These are phyloP conservation scores for Myxozyma sirexii DNA, from an alignment of 805 yeast species.

Conservation along the genomic window DNA sequence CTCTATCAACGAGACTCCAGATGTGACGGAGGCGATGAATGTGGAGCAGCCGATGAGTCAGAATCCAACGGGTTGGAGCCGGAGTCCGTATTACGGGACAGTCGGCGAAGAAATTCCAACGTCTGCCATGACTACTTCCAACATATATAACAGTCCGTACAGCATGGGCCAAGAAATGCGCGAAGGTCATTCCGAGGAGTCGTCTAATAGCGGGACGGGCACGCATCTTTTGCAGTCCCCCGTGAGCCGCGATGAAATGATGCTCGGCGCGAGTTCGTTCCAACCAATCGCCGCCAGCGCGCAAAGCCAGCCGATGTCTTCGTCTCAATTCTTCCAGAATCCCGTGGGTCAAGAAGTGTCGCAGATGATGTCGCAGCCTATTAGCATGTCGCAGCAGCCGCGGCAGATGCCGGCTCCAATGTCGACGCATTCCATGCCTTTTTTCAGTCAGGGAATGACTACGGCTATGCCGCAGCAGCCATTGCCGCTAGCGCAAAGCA, in stretches of 20 bases:
- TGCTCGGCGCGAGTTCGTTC: not conserved
- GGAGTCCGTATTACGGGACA: not conserved
- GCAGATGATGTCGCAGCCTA: not conserved
- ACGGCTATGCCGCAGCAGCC: not conserved
- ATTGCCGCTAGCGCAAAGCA: not conserved
- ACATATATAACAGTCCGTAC: not conserved
- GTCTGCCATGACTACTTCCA: not conserved
- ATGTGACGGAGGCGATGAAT: not conserved
- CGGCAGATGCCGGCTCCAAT: not conserved
- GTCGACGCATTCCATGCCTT: not conserved
- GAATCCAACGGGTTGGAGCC: not conserved
- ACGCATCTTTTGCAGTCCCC: not conserved
- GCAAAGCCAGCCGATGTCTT: not conserved
- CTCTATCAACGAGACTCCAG: not conserved
- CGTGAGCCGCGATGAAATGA: not conserved
- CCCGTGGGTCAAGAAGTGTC: not conserved
- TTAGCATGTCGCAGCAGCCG: no score
- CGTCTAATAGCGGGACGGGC: constrained; percentile 2
- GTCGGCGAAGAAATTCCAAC: not conserved
- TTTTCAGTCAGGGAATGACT: not conserved
- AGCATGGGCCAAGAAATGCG: not conserved
- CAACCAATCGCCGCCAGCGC: not conserved
- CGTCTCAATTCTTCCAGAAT: not conserved
- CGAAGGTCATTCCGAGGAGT: not conserved
- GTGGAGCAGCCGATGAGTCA: not conserved